Conservation (phyloP, 148 eudicot genomes). For the Fallopia convolvulus region DNA sequence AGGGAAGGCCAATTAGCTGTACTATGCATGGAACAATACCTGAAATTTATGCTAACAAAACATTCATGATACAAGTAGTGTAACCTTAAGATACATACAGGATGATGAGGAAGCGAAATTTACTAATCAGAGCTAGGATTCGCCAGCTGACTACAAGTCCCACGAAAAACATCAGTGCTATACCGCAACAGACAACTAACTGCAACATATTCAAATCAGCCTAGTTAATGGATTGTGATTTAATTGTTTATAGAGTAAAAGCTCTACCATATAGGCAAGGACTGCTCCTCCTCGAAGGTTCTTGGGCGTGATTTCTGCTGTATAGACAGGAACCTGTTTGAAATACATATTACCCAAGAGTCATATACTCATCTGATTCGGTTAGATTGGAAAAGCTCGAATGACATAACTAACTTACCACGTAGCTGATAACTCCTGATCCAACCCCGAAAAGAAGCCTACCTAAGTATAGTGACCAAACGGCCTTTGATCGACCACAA, state of each 20-base stretch:
- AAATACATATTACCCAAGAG: background rate
- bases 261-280: constrained; percentile 18
- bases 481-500: background rate
- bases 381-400: background rate
- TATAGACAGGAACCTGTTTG: constrained; percentile 18
- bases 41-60: too few species aligned
- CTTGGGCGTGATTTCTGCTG: constrained; percentile 28
- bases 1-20: too few species aligned
- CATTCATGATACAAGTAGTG: too few species aligned
- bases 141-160: constrained; percentile 41
- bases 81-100: too few species aligned
- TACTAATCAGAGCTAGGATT: constrained; percentile 35
- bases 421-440: constrained; percentile 15
- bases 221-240: background rate
- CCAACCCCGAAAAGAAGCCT: constrained; percentile 25
- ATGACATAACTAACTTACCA: background rate
- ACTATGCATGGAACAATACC: too few species aligned
- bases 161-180: constrained; percentile 26
- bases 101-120: too few species aligned
- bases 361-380: background rate
- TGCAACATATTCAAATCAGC: constrained; percentile 13
- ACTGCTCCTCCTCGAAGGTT: constrained; percentile 23
- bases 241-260: too few species aligned
- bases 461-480: constrained; percentile 18
- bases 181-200: constrained; percentile 28